Evolutionary conservation across 768 basidiomycete genomes (phyloP).

Genomic region (Tricholoma matsutake): DNA sequence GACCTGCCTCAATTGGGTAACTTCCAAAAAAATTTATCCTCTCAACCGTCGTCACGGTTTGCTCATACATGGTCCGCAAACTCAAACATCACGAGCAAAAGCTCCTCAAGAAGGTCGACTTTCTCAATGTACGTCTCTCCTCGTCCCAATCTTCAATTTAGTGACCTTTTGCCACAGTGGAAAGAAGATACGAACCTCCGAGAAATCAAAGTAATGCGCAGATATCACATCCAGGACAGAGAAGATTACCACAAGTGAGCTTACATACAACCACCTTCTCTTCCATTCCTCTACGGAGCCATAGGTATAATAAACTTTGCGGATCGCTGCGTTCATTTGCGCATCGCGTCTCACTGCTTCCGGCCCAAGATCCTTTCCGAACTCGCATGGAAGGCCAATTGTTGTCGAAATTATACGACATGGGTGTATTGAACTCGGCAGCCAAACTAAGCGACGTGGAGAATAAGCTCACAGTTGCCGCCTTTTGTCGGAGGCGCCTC

Average conservation of each 20-base stretch:
- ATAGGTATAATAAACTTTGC: slow-evolving; percentile 91
- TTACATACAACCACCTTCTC: background rate
- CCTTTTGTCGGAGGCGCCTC: slow-evolving; percentile 87
- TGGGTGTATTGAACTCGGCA: slow-evolving; percentile 84
- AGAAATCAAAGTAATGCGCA: slow-evolving; percentile 90
- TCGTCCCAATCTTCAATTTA: background rate
- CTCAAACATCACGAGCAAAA: slow-evolving; percentile 97
- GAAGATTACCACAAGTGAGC: slow-evolving; percentile 90
- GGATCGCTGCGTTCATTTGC: slow-evolving; percentile 83
- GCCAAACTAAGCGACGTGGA: slow-evolving; percentile 94
- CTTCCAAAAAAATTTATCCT: background rate
- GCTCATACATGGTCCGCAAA: slow-evolving; percentile 72
- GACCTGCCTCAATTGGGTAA: slow-evolving; percentile 14
- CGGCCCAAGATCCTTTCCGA: slow-evolving; percentile 86
- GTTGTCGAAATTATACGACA: slow-evolving; percentile 94
- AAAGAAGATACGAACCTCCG: slow-evolving; percentile 90
- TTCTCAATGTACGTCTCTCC: slow-evolving; percentile 68
- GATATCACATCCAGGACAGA: slow-evolving; percentile 93
- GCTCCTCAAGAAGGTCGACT: slow-evolving; percentile 94
- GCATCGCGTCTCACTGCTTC: slow-evolving; percentile 83
- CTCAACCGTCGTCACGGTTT: background rate
- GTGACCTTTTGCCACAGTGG: slow-evolving; percentile 57
- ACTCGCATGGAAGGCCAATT: slow-evolving; percentile 80
- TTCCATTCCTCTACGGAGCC: slow-evolving; percentile 1
- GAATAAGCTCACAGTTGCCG: slow-evolving; percentile 93